Percentiles rank a stretch among this genome's conserved stretches.
Conservation (phyloP, 352 stramenopile genomes). For the Globisporangium heterothallicum region DNA sequence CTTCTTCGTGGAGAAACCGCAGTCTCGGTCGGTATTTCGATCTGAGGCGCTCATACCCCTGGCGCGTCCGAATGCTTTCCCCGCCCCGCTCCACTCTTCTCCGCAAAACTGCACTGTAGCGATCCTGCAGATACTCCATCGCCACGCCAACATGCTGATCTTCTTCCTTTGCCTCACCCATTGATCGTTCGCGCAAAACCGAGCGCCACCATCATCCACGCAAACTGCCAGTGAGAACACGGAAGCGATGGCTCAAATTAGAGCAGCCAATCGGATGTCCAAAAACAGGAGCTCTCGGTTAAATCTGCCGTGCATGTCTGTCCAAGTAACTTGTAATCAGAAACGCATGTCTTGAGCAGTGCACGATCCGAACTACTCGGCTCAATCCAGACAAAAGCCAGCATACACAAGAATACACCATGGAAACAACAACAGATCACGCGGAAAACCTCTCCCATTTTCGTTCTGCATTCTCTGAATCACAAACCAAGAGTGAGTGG, state of each 20-base stretch:
- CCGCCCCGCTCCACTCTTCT: slow-evolving; percentile 5
- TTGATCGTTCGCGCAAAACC: background rate
- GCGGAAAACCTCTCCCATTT: too few species aligned
- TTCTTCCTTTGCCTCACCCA: background rate
- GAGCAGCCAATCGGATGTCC: background rate
- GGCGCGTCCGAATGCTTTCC: slow-evolving; percentile 7
- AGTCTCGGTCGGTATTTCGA: slow-evolving; percentile 12
- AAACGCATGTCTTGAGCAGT: too few species aligned
- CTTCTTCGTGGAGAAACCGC: slow-evolving; percentile 6
- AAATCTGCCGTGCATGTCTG: too few species aligned
- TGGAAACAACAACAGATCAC: too few species aligned
- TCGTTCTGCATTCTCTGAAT: too few species aligned
- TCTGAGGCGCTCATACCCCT: slow-evolving; percentile 4
- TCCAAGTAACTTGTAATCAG: too few species aligned
- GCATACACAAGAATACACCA: too few species aligned
- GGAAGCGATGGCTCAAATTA: background rate
- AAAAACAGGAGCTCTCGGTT: too few species aligned
- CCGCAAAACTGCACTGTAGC: slow-evolving; percentile 10
- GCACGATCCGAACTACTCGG: too few species aligned
- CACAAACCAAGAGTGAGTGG: background rate
- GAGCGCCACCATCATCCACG: background rate
- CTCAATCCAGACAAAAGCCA: too few species aligned
- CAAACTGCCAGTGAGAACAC: background rate
- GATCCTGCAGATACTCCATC: slow-evolving; percentile 9
- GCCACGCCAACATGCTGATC: background rate